Evolutionary conservation across 805 yeast genomes (phyloP).

Genomic region (Monosporozyma servazzii): DNA sequence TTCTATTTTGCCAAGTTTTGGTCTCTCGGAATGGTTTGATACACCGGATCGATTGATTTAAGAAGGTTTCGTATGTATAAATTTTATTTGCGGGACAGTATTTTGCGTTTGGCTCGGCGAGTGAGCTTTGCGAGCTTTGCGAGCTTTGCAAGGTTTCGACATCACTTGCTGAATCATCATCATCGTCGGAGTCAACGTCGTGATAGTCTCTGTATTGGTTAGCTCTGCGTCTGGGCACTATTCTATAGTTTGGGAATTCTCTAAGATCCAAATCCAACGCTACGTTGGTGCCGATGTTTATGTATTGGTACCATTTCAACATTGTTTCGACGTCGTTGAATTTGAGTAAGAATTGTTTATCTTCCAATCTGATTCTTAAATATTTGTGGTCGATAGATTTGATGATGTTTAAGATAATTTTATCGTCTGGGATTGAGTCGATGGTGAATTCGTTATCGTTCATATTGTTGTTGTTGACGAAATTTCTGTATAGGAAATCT

Average conservation of each 20-base stretch:
- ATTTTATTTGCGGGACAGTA: constrained; percentile 42
- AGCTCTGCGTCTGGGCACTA: constrained; percentile 65
- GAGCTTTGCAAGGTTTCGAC: neutral
- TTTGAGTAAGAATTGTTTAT: constrained; percentile 67
- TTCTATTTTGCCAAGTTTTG: constrained; percentile 46
- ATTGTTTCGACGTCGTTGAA: constrained; percentile 54
- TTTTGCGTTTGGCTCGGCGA: constrained; percentile 20
- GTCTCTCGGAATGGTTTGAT: constrained; percentile 44
- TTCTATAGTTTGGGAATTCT: constrained; percentile 63
- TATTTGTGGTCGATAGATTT: constrained; percentile 42
- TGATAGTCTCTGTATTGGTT: neutral
- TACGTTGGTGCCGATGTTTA: constrained; percentile 69
- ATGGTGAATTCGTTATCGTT: neutral
- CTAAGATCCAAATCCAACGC: constrained; percentile 67
- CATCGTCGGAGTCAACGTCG: no score
- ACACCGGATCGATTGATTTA: constrained; percentile 48
- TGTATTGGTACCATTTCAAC: constrained; percentile 67
- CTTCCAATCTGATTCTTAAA: constrained; percentile 67
- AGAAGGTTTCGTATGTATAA: constrained; percentile 33
- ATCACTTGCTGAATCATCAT: no score
- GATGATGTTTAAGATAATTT: neutral
- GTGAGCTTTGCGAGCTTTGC: no score
- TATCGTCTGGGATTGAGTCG: neutral
- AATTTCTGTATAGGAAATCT: constrained; percentile 49
- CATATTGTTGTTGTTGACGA: no score